Conservation (phyloP, 305 asterid species). For the Solanum aculeatissimum region DNA sequence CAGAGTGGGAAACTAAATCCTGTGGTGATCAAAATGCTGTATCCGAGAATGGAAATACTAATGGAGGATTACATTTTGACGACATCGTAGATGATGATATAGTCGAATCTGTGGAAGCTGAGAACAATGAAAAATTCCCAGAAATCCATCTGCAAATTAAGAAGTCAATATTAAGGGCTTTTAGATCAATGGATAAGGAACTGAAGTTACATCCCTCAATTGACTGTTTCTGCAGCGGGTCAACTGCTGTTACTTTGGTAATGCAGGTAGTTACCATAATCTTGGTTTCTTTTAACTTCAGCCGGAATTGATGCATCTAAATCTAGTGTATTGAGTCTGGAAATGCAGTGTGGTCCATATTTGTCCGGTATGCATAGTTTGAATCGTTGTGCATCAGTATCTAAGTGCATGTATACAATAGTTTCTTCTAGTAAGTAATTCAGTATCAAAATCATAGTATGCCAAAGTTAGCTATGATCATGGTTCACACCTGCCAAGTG, state of each 20-base stretch:
- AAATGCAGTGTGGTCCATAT: neutral
- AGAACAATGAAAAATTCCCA: slow-evolving; percentile 59
- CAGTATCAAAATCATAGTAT: neutral
- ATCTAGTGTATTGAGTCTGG: neutral
- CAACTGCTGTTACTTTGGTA: slow-evolving; percentile 75
- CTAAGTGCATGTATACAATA: neutral
- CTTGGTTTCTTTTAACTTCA: neutral
- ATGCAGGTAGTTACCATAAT: slow-evolving; percentile 38
- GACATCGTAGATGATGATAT: slow-evolving; percentile 63
- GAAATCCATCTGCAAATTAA: slow-evolving; percentile 55
- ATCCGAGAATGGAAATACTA: slow-evolving; percentile 13
- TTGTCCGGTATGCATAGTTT: neutral
- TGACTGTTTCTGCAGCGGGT: slow-evolving; percentile 89
- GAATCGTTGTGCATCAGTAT: neutral
- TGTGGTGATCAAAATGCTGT: slow-evolving; percentile 8
- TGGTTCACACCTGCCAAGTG: neutral
- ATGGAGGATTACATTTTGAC: slow-evolving; percentile 50
- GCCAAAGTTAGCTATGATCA: neutral
- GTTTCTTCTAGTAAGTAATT: neutral
- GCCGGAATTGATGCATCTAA: neutral
- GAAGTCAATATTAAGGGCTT: slow-evolving; percentile 61
- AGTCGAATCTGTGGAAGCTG: slow-evolving; percentile 50
- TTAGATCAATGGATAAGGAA: slow-evolving; percentile 88
- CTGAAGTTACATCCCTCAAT: slow-evolving; percentile 66
- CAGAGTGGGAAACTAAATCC: slow-evolving; percentile 26